A percentile compares a stretch with the other conserved stretches of the same genome.
These are phyloP conservation scores for Trypanosoma congolense DNA, from an alignment of 208 protist genomes.

Conservation along the genomic window DNA sequence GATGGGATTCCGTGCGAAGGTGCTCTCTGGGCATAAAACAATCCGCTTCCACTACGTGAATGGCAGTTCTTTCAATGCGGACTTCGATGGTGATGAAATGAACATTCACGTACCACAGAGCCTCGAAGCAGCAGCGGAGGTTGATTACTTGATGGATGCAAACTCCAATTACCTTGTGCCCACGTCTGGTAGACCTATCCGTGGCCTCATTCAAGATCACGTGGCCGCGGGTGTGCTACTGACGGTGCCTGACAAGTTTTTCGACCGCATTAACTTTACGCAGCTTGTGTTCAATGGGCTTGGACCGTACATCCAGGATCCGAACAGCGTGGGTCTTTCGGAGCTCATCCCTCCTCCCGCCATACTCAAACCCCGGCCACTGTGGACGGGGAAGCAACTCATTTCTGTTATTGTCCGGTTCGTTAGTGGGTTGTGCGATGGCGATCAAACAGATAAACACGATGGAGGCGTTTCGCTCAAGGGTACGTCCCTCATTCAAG, in stretches of 20 bases:
- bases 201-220: slow-evolving; percentile 99
- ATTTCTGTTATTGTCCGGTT: slow-evolving; percentile 85
- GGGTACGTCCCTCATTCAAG: slow-evolving; percentile 77
- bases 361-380: slow-evolving; percentile 91
- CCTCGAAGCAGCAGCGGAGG: slow-evolving; percentile 92
- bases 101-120: slow-evolving; percentile 99
- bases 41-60: slow-evolving; percentile 99
- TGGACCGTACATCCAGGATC: slow-evolving; percentile 64
- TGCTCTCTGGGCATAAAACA: slow-evolving; percentile 93
- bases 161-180: slow-evolving; percentile 96
- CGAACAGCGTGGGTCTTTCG: slow-evolving; percentile 47
- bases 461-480: slow-evolving; percentile 78
- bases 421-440: slow-evolving; percentile 44
- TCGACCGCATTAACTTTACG: slow-evolving; percentile 89
- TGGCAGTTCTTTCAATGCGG: slow-evolving; percentile 99
- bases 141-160: slow-evolving; percentile 91
- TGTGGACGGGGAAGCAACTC: slow-evolving; percentile 99
- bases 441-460: not conserved
- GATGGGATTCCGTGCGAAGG: slow-evolving; percentile 94
- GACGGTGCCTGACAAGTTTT: slow-evolving; percentile 95
- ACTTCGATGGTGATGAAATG: slow-evolving; percentile 99
- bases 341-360: slow-evolving; percentile 86
- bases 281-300: slow-evolving; percentile 92
- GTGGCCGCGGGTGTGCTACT: slow-evolving; percentile 96
- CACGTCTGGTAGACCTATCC: slow-evolving; percentile 95